Evolutionary conservation across 2,329 filamentous ascomycete species (phyloP).

Genomic region (Setomelanomma holmii): DNA sequence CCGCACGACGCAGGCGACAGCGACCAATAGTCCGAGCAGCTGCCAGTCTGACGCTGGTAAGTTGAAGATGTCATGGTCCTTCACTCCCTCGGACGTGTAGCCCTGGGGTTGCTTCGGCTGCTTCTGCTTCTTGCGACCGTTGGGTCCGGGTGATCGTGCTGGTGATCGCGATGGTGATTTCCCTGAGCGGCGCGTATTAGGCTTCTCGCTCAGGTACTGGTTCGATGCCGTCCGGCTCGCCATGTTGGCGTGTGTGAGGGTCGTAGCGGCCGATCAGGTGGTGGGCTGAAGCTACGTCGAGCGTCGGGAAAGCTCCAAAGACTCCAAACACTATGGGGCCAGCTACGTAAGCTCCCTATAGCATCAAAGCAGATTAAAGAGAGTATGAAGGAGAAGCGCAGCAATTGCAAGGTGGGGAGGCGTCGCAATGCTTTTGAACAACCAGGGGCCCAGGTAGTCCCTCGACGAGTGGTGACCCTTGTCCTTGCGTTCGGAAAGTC

Average conservation of each 20-base stretch:
- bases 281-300: slow-evolving; percentile 21
- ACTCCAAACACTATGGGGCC: slow-evolving; percentile 14
- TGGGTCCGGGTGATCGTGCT: slow-evolving; percentile 25
- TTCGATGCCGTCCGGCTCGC: slow-evolving; percentile 41
- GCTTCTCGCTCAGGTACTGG: slow-evolving; percentile 42
- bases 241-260: slow-evolving; percentile 41
- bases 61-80: slow-evolving; percentile 90
- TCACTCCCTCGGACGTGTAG: slow-evolving; percentile 80
- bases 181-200: slow-evolving; percentile 36
- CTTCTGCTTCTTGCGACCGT: slow-evolving; percentile 47
- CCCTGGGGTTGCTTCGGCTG: slow-evolving; percentile 49
- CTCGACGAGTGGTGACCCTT: slow-evolving; percentile 31
- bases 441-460: slow-evolving; percentile 30
- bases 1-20: slow-evolving; percentile 79
- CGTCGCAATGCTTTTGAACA: slow-evolving; percentile 30
- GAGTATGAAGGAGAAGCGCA: slow-evolving; percentile 41
- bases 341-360: slow-evolving; percentile 10
- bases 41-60: slow-evolving; percentile 86
- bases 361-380: slow-evolving; percentile 36
- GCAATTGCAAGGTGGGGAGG: slow-evolving; percentile 30
- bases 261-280: slow-evolving; percentile 28
- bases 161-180: slow-evolving; percentile 47
- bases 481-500: slow-evolving; percentile 40
- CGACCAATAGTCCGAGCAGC: slow-evolving; percentile 73
- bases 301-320: slow-evolving; percentile 16